These are phyloP conservation scores for Colletotrichum camelliae DNA, from an alignment of 2,329 filamentous ascomycete species.

Conservation along the genomic window DNA sequence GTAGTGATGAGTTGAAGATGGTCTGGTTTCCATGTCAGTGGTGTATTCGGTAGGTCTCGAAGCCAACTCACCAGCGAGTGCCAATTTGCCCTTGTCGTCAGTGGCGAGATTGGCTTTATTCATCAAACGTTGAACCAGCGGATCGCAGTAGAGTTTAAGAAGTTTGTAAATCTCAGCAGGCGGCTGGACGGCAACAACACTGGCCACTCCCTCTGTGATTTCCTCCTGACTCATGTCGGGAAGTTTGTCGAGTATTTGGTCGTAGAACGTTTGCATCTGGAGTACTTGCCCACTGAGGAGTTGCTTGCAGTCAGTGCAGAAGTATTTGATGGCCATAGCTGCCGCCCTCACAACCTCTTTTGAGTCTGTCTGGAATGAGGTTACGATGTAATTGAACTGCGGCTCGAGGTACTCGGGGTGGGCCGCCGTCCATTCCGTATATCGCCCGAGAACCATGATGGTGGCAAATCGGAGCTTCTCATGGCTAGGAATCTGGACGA, in stretches of 20 bases:
- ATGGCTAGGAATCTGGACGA: conserved; percentile 93
- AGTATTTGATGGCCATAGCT: conserved; percentile 94
- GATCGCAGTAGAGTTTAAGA: conserved; percentile 92
- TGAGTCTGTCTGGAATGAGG: conserved; percentile 86
- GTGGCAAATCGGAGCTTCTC: conserved; percentile 98
- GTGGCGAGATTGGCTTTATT: conserved; percentile 83
- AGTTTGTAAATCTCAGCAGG: conserved; percentile 80
- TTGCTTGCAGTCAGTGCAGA: conserved; percentile 93
- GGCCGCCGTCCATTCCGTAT: conserved; percentile 96
- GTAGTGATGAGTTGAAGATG: conserved; percentile 91
- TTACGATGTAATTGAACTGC: conserved; percentile 95
- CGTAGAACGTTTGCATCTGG: conserved; percentile 91
- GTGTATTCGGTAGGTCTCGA: neutral
- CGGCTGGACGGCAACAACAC: conserved; percentile 87
- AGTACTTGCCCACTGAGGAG: conserved; percentile 82
- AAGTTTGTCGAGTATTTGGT: conserved; percentile 85
- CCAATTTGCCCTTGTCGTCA: conserved; percentile 82
- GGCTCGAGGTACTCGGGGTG: conserved; percentile 91
- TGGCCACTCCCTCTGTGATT: conserved; percentile 93
- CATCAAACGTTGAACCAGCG: conserved; percentile 85
- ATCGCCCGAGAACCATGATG: conserved; percentile 95
- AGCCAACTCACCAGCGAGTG: conserved; percentile 72
- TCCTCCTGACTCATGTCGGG: conserved; percentile 91
- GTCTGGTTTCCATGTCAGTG: conserved; percentile 56
- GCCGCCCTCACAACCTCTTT: conserved; percentile 91